A percentile compares a stretch with the other conserved stretches of the same genome.
phyloP scores from a whole-genome alignment of 2,329 filamentous ascomycete species.

The Ciborinia camelliae region DNA sequence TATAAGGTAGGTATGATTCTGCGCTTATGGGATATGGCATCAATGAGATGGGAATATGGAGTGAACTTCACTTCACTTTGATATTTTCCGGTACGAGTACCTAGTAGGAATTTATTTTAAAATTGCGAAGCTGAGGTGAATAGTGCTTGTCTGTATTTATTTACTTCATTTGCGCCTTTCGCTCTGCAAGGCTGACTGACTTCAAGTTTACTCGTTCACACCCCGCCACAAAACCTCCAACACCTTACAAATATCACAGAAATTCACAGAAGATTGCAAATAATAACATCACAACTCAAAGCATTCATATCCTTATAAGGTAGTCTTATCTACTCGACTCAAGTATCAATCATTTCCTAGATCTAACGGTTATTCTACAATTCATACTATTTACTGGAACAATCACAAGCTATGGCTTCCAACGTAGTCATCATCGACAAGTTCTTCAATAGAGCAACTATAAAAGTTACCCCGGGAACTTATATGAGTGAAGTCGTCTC shows the following conservation, averaged over 20 bases:
- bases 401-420: conserved; percentile 62
- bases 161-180: background rate
- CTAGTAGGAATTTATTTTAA: no score
- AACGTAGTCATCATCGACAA: conserved; percentile 86
- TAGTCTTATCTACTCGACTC: background rate
- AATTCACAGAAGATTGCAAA: conserved; percentile 27
- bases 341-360: background rate
- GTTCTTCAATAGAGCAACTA: conserved; percentile 68
- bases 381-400: background rate
- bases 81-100: no score
- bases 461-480: conserved; percentile 81
- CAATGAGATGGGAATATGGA: background rate
- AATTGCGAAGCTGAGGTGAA: background rate
- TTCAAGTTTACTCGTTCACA: conserved; percentile 15
- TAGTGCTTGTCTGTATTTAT: background rate
- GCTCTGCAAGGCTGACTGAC: background rate
- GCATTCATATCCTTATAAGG: background rate
- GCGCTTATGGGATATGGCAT: background rate
- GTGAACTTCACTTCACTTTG: background rate
- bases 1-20: background rate
- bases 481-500: conserved; percentile 81
- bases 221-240: conserved; percentile 30
- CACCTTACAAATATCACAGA: conserved; percentile 32
- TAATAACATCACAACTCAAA: background rate
- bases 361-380: background rate